phyloP scores from a whole-genome alignment of 2,329 filamentous ascomycete species.

The Pyrenochaeta sp. region DNA sequence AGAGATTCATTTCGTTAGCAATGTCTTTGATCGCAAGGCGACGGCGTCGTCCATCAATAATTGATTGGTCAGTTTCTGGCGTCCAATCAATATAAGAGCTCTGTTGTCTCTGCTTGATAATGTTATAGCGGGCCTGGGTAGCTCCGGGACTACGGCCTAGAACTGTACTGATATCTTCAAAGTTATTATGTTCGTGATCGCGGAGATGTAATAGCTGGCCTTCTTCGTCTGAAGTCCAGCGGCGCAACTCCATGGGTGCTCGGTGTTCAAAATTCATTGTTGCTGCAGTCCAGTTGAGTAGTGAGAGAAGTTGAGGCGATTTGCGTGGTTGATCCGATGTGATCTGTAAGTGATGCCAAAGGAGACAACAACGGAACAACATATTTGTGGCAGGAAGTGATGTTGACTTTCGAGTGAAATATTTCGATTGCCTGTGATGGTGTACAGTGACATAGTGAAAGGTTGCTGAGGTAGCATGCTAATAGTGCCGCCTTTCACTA shows the following conservation, averaged over 20 bases:
- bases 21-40: neutral
- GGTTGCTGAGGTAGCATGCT: too few species aligned
- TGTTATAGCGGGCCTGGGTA: neutral
- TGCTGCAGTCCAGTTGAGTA: too few species aligned
- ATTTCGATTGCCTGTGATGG: too few species aligned
- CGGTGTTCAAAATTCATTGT: neutral
- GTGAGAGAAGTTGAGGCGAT: too few species aligned
- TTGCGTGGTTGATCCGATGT: too few species aligned
- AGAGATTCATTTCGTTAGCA: neutral
- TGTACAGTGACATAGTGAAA: too few species aligned
- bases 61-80: conserved; percentile 3
- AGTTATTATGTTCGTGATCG: neutral
- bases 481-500: too few species aligned
- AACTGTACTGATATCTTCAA: neutral
- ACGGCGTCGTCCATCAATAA: conserved; percentile 11
- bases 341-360: too few species aligned
- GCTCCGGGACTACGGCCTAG: neutral
- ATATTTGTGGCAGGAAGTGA: too few species aligned
- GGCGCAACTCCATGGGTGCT: neutral
- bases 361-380: too few species aligned
- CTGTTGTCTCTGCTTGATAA: neutral
- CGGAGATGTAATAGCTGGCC: conserved; percentile 4
- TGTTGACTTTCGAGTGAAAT: too few species aligned
- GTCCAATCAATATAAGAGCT: conserved; percentile 8
- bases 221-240: conserved; percentile 14